Percentiles rank a stretch among this genome's conserved stretches.
These are phyloP conservation scores for Nitzschia sp. DNA, from an alignment of 108 stramenopile species.

Conservation along the genomic window DNA sequence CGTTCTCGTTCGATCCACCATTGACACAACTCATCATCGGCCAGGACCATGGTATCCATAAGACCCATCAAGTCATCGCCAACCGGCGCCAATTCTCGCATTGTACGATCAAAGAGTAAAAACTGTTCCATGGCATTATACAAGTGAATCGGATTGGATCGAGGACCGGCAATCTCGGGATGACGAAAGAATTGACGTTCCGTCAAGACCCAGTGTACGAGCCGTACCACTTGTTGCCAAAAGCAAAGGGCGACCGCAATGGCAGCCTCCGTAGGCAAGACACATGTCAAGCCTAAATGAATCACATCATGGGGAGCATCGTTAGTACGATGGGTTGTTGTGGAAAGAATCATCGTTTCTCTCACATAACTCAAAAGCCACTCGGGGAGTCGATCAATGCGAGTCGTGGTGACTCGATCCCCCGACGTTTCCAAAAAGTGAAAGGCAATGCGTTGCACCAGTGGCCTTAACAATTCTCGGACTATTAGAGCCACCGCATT, in stretches of 20 bases:
- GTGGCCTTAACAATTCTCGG: constrained; percentile 23
- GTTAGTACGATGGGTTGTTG: background rate
- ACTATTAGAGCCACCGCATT: constrained; percentile 9
- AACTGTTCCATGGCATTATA: constrained; percentile 72
- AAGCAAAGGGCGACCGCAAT: constrained; percentile 29
- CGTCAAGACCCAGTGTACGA: constrained; percentile 63
- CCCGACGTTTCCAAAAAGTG: constrained; percentile 69
- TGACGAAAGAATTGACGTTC: constrained; percentile 67
- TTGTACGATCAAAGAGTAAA: constrained; percentile 61
- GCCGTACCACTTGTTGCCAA: constrained; percentile 55
- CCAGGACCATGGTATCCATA: constrained; percentile 54
- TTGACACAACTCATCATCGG: constrained; percentile 52
- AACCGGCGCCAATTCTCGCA: constrained; percentile 18
- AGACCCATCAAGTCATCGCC: constrained; percentile 28
- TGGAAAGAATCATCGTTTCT: constrained; percentile 45
- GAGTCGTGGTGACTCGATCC: constrained; percentile 48
- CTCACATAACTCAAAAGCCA: constrained; percentile 74
- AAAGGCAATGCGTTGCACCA: constrained; percentile 37
- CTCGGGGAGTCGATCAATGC: constrained; percentile 76
- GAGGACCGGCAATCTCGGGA: constrained; percentile 52
- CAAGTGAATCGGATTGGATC: constrained; percentile 41
- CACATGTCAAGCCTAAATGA: constrained; percentile 6
- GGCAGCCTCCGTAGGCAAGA: constrained; percentile 4
- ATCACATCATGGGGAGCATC: constrained; percentile 23
- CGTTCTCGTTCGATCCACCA: constrained; percentile 82